Evolutionary conservation across 2,329 filamentous ascomycete genomes (phyloP), one percentile per base, ranked within the genome.

Genomic region (Lecanicillium sp.): DNA sequence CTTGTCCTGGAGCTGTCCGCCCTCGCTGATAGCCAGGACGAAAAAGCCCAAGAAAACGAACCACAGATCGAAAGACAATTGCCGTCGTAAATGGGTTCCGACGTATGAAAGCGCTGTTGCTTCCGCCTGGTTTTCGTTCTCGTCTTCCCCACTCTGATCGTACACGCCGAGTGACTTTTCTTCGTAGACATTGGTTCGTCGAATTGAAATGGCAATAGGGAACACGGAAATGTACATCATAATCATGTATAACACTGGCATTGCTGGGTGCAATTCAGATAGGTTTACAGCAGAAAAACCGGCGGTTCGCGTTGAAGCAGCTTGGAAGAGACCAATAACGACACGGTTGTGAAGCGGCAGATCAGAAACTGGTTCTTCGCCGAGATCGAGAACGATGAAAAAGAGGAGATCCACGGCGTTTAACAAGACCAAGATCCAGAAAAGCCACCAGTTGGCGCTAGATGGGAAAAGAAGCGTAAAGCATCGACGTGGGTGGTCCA

Each of bases 191-290:
- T 96, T 96, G 42, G 90, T 95, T 47, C 85, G 74, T 38, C 90
- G 87, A 51, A 96, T 84, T 6, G 85, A 92, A 52, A 96, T 96
- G 55, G 92, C 90, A 50, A 96, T 94, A 5, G 90, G 90, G 51
- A 95, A 94, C 43, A 95, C 85, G 42, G 89, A 95, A 45, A 96
- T 95, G 61, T 96, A 96, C 92, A 96, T 96, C 92, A 96, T 96
- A 60, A 96, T 81, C 61, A 96, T 69, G 64, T 95, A 96, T 17
- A 88, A 86, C 12, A 94, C 87, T 52, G 95, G 89, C 42, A 95
- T 86, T 3, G 85, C 92, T 1, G 92, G 89, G 48, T 96, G 89
- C 2, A 98, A 68, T 0, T 74, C 64, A 2, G 83, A 68, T 29
- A 96, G 65, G 55, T 83, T 87, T 49, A 96, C 76, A 20, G 84